Evolutionary conservation across 192 early-diverging fungal genomes (phyloP), one percentile per base, ranked within the genome.

Genomic region (Coemansia sp.): DNA sequence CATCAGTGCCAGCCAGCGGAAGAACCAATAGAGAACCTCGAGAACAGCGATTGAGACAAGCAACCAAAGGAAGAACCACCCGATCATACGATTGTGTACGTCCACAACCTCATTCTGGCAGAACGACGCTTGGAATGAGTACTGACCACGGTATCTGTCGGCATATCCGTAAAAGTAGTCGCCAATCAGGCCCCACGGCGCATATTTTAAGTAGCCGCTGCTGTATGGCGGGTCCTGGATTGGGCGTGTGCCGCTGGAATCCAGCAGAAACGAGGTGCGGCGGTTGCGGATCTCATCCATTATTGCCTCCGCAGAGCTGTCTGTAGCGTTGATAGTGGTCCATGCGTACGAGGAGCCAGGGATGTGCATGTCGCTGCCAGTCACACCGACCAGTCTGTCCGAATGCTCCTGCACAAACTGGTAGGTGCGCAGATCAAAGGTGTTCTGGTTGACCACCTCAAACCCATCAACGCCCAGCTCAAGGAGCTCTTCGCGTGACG

Each of bases 381-480:
- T 83, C 70, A 90, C 80, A 10, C 73, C 63, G n/a, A 91, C 62
- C 14, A 89, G 66, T 48, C 70, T 75, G 52, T 81, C 69, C 4
- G 59, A 5, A 48, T 81, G 20, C 15, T 66, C 42, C 63, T 70
- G 70, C 29, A 85, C 67, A 57, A 84, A 86, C 50, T 82, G n/a
- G 85, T 87, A 82, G 19, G 85, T 86, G 23, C 76, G 77, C 29
- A 81, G 73, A 42, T 90, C 90, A 48, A 90, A 79, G 1, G 78
- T 84, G 32, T 66, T 74, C 22, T 87, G 83, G 67, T 90, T 88
- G 35, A 87, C 75, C 5, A 90, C 63, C 62, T 91, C 89, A 62
- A 91, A 85, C 1, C 88, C 89, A 60, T 90, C 89, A 20, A 91
- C 84, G n/a, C 90, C 89, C 87, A 85, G 83, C 11, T 76, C 80